These are phyloP conservation scores for Metschnikowia kunwiensis DNA, from an alignment of 805 yeast species.

Conservation along the genomic window DNA sequence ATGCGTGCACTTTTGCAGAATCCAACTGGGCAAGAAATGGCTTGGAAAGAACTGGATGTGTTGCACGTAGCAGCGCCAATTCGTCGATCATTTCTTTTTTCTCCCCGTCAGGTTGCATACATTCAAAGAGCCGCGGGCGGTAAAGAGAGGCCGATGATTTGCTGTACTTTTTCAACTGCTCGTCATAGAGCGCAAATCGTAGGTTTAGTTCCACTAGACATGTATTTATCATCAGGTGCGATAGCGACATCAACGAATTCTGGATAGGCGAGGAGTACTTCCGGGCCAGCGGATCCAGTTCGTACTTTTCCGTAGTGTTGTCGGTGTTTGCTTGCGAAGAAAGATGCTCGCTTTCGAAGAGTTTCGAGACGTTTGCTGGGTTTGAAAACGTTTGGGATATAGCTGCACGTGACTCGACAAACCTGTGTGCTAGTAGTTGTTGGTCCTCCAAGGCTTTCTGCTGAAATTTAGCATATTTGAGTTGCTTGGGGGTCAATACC, in stretches of 20 bases:
- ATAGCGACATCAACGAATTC: constrained; percentile 23
- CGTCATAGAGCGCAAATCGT: constrained; percentile 17
- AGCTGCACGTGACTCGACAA: constrained; percentile 1
- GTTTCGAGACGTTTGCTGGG: constrained; percentile 11
- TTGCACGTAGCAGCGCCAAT: constrained; percentile 8
- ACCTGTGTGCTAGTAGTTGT: constrained; percentile 1
- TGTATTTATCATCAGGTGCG: constrained; percentile 24
- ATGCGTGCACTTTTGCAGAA: background rate
- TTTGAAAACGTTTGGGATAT: background rate
- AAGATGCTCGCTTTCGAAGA: constrained; percentile 2
- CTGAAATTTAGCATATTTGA: background rate
- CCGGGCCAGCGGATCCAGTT: background rate
- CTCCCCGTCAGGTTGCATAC: constrained; percentile 16
- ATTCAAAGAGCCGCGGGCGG: constrained; percentile 19
- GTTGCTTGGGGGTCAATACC: background rate
- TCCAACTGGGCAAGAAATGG: constrained; percentile 1
- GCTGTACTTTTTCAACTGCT: constrained; percentile 2
- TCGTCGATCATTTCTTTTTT: constrained; percentile 21
- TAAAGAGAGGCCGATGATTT: constrained; percentile 6
- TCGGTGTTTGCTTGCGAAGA: background rate
- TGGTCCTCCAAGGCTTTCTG: constrained; percentile 1
- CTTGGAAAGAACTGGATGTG: background rate
- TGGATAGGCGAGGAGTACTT: constrained; percentile 20
- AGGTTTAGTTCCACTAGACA: constrained; percentile 31
- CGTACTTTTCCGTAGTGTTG: background rate